Evolutionary conservation across 768 basidiomycete genomes (phyloP), one percentile per base, ranked within the genome.

Genomic region (Macrolepiota albuminosa): DNA sequence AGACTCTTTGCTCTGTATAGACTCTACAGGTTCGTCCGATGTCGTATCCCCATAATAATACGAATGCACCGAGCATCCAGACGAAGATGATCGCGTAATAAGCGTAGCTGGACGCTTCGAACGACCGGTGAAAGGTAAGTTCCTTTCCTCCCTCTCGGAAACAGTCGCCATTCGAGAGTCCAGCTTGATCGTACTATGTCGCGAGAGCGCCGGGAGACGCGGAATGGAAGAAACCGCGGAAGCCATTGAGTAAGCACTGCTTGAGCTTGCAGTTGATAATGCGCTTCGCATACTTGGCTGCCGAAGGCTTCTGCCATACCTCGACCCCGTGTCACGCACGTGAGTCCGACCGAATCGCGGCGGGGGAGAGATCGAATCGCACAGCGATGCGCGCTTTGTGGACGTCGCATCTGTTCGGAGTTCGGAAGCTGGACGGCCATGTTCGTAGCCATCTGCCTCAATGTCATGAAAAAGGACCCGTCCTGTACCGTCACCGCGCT

Each of bases 401-500:
- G 51, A 39, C 13, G 61, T 57, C 14, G 57, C 61, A 52, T 29
- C 42, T 29, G 64, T 6, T 21, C 42, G 54, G 9, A 2, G 11
- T 29, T 54, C 29, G 2, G 11, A 43, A 13, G 50, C 21, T 51
- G 50, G 21, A n/a, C 36, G 11, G n/a, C 54, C 29, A 31, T 46
- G 59, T 29, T 56, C 51, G 42, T 56, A 37, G 9, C 55, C 45
- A 31, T 68, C 64, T 24, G 56, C 45, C 21, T 59, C 65, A n/a
- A 64, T 52, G 13, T 70, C 68, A 51, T 69, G 73, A 37, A 78
- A 69, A 58, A 74, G 75, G 11, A 79, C 76, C 21, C 74, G 67
- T 1, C 76, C 77, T 6, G 71, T 66, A 16, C 75, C 77, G 54
- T 77, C 70, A 16, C 67, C 69, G 13, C 66, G 74, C 60, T 79